Evolutionary conservation across 805 yeast species (phyloP), one percentile per base, ranked within the genome.

Genomic region (Ogataea wickerhamii): DNA sequence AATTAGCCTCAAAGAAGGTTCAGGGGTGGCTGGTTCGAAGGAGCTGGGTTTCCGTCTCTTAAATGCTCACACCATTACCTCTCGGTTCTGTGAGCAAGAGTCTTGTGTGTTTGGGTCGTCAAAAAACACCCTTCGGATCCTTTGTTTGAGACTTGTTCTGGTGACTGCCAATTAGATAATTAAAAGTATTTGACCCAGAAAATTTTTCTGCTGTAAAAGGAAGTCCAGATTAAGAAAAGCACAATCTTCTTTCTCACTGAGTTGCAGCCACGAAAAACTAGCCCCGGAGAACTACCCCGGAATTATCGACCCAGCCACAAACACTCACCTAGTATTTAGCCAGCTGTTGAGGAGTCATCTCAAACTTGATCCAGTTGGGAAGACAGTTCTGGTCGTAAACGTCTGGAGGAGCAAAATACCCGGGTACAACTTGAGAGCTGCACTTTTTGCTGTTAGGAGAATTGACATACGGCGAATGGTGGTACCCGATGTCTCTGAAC

Each of bases 311-410:
- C 7, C 7, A 16, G 8, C 11, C 19, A 12, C 12, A 18, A 10
- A 13, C 17, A 22, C 8, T 5, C 18, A 32, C 5, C 35, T 37
- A 53, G 35, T 55, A 55, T 30, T 32, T 29, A 4, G 40, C 34
- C 14, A 45, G 20, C 23, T 52, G 52, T 6, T 51, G 37, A 3
- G 41, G 35, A 13, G 52, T 45, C 60, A 56, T 56, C 34, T 63
- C 68, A 38, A 61, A 60, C 45, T 62, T 63, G 14, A 80, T 68
- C 87, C 89, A 85, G 18, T 72, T 73, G 1, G 76, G 74, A 66
- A 80, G 71, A 59, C 94, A 85, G 56, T 84, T 83, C 53, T 85
- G 87, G 37, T 70, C 70, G 16, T 67, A 53, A 42, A 81, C 61
- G 39, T 67, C 53, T 24, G 34, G 43, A 13, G 56, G 56, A 10